Evolutionary conservation across 306 rosid genomes (phyloP).

Genomic region (Ziziphus jujuba): DNA sequence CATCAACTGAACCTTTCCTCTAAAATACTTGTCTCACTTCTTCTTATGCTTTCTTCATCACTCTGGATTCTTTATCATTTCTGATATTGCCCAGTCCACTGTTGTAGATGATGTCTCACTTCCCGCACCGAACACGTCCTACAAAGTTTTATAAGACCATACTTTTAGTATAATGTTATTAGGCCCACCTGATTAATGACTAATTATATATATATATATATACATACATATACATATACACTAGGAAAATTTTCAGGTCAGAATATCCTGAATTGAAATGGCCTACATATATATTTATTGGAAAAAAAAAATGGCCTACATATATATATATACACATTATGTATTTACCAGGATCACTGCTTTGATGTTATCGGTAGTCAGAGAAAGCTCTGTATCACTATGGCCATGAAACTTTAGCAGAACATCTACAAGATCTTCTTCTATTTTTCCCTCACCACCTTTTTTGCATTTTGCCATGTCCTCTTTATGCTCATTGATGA

Average conservation of each 20-base stretch:
- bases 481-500: conserved; percentile 28
- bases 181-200: no score
- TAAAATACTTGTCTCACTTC: conserved; percentile 37
- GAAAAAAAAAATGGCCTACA: no score
- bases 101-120: conserved; percentile 33
- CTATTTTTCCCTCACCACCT: not conserved
- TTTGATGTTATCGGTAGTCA: no score
- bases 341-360: not conserved
- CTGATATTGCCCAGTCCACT: conserved; percentile 47
- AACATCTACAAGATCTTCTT: conserved; percentile 14
- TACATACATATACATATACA: no score
- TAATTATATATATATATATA: no score
- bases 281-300: no score
- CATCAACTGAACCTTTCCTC: conserved; percentile 23
- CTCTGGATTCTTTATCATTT: conserved; percentile 35
- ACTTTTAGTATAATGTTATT: no score
- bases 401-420: conserved; percentile 7
- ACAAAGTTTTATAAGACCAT: no score
- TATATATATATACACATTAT: not conserved
- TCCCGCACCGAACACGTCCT: conserved; percentile 48
- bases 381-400: not conserved
- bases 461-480: not conserved
- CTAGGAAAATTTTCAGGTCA: no score
- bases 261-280: no score
- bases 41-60: conserved; percentile 35